Conservation (phyloP, 257 asterid genomes). For the Solanum commersonii region DNA sequence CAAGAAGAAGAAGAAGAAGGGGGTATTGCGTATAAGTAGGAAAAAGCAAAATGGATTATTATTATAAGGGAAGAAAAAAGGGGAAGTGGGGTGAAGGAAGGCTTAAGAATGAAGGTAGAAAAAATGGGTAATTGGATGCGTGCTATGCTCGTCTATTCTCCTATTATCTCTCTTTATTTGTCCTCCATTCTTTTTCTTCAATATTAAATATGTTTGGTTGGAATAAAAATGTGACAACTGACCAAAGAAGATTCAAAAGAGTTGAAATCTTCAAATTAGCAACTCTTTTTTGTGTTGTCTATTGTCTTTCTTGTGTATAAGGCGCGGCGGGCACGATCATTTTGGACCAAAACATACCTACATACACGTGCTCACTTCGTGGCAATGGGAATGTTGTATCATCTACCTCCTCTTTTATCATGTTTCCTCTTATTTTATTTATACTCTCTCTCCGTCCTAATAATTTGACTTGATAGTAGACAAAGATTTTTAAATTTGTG, state of each 20-base stretch:
- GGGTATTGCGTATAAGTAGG: background rate
- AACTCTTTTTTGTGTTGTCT: slow-evolving; percentile 3
- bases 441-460: background rate
- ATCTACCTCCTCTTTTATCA: background rate
- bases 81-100: background rate
- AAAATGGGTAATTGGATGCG: slow-evolving; percentile 7
- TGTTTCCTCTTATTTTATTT: background rate
- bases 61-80: background rate
- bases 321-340: slow-evolving; percentile 19
- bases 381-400: background rate
- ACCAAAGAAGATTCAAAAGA: slow-evolving; percentile 14
- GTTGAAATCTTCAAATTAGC: slow-evolving; percentile 20
- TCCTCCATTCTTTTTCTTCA: background rate
- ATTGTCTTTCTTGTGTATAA: slow-evolving; percentile 7
- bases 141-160: slow-evolving; percentile 17
- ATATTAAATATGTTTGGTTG: too few species aligned
- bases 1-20: background rate
- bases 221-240: background rate
- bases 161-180: background rate
- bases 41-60: background rate
- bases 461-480: background rate
- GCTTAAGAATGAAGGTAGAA: background rate
- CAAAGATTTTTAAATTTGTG: too few species aligned
- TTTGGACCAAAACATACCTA: background rate
- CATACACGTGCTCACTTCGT: background rate